Evolutionary conservation across 2,329 filamentous ascomycete species (phyloP).

Genomic region (Aspergillus ibericus): DNA sequence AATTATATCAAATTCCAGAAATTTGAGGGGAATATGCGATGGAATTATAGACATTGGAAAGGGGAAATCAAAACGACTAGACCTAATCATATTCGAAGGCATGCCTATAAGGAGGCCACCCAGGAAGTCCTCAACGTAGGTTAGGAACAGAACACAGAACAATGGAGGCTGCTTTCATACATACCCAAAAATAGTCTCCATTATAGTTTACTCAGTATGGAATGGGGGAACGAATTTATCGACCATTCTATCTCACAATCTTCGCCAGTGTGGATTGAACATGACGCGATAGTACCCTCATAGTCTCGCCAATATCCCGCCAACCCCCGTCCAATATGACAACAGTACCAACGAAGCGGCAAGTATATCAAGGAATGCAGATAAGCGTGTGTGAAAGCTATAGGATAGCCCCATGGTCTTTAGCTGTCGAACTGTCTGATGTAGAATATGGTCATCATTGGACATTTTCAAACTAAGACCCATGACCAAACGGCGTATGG

Average conservation of each 20-base stretch:
- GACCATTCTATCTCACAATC: conserved; percentile 20
- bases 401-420: conserved; percentile 13
- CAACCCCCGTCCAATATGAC: conserved; percentile 29
- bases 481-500: too few species aligned
- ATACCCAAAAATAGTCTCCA: conserved; percentile 12
- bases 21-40: too few species aligned
- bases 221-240: conserved; percentile 23
- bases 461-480: too few species aligned
- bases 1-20: too few species aligned
- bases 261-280: conserved; percentile 9
- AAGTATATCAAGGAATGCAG: conserved; percentile 24
- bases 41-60: too few species aligned
- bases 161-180: conserved; percentile 5
- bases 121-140: neutral
- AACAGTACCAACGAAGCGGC: conserved; percentile 19
- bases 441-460: conserved; percentile 15
- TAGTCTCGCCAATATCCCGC: conserved; percentile 27
- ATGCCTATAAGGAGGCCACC: too few species aligned
- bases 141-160: neutral
- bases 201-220: conserved; percentile 19
- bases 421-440: conserved; percentile 19
- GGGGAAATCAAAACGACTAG: too few species aligned
- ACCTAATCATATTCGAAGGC: too few species aligned
- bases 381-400: conserved; percentile 12
- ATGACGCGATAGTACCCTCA: conserved; percentile 23